Percentiles rank a stretch among this genome's conserved stretches.
Evolutionary conservation across 495 filamentous ascomycete species (phyloP).

Genomic region (Trichoderma reesei): DNA sequence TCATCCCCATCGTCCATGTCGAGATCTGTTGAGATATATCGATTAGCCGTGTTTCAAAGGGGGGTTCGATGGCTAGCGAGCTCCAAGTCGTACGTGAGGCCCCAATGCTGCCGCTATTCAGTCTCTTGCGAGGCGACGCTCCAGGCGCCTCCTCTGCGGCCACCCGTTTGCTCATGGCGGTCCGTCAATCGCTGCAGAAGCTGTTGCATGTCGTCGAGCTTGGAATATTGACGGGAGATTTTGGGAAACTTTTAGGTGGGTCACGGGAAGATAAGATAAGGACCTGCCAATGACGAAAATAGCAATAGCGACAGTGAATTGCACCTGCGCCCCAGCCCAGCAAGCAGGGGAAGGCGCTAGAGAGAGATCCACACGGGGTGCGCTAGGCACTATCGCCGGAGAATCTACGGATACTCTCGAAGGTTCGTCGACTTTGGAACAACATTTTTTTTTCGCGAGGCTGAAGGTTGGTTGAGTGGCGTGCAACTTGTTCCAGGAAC

Average conservation of each 20-base stretch:
- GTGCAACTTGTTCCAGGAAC: background rate
- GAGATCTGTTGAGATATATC: no score
- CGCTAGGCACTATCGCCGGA: background rate
- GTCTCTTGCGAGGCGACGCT: slow-evolving; percentile 11
- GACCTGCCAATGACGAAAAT: background rate
- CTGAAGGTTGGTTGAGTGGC: background rate
- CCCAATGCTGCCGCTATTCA: background rate
- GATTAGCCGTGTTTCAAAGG: background rate
- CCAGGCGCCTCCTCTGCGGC: slow-evolving; percentile 13
- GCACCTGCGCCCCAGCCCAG: background rate
- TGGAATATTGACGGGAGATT: background rate
- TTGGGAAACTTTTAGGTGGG: slow-evolving; percentile 2
- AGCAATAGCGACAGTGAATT: background rate
- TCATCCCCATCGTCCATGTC: background rate
- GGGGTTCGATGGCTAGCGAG: no score
- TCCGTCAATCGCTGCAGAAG: background rate
- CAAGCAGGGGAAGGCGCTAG: background rate
- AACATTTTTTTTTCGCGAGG: slow-evolving; percentile 6
- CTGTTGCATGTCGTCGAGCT: slow-evolving; percentile 4
- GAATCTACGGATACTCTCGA: background rate
- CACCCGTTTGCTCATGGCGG: slow-evolving; percentile 23
- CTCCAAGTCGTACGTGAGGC: background rate
- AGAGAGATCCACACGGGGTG: background rate
- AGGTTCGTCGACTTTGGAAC: background rate
- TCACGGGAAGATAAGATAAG: slow-evolving; percentile 4